phyloP scores from a whole-genome alignment of 2,329 filamentous ascomycete genomes.

The Thelonectria rubi region DNA sequence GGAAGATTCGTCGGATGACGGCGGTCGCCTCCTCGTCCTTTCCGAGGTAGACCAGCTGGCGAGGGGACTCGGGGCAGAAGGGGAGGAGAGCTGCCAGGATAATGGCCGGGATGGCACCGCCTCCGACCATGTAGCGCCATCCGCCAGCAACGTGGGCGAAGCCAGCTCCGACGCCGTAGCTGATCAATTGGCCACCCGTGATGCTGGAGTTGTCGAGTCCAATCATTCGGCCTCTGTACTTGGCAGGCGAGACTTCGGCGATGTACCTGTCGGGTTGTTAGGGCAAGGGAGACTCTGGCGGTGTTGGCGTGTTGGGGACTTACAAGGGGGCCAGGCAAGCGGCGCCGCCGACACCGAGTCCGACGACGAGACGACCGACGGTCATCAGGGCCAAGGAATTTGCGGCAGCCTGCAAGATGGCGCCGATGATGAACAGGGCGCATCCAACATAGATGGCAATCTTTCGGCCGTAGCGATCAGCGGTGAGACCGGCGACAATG shows the following conservation, averaged over 20 bases:
- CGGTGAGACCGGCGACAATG: constrained; percentile 40
- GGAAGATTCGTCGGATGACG: constrained; percentile 53
- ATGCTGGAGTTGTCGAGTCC: constrained; percentile 58
- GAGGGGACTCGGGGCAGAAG: constrained; percentile 59
- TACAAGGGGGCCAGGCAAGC: constrained; percentile 55
- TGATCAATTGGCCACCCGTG: constrained; percentile 53
- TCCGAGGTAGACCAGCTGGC: constrained; percentile 56
- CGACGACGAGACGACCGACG: constrained; percentile 53
- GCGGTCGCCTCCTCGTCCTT: constrained; percentile 50
- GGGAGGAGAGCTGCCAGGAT: constrained; percentile 53
- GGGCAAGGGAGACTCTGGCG: background rate
- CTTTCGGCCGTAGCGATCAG: constrained; percentile 41
- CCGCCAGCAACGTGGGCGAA: constrained; percentile 53
- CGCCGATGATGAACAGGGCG: constrained; percentile 38
- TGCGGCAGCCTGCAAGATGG: constrained; percentile 41
- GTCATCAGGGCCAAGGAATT: constrained; percentile 40
- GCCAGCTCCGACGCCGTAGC: constrained; percentile 52
- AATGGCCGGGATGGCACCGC: constrained; percentile 58
- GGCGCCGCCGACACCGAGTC: constrained; percentile 58
- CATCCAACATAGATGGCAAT: constrained; percentile 43
- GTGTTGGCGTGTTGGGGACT: background rate
- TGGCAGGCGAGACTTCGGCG: constrained; percentile 59
- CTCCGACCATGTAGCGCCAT: constrained; percentile 61
- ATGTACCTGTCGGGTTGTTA: constrained; percentile 50
- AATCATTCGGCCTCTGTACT: constrained; percentile 59